Evolutionary conservation across 2,329 filamentous ascomycete genomes (phyloP).

Genomic region (Xylariaceae sp.): DNA sequence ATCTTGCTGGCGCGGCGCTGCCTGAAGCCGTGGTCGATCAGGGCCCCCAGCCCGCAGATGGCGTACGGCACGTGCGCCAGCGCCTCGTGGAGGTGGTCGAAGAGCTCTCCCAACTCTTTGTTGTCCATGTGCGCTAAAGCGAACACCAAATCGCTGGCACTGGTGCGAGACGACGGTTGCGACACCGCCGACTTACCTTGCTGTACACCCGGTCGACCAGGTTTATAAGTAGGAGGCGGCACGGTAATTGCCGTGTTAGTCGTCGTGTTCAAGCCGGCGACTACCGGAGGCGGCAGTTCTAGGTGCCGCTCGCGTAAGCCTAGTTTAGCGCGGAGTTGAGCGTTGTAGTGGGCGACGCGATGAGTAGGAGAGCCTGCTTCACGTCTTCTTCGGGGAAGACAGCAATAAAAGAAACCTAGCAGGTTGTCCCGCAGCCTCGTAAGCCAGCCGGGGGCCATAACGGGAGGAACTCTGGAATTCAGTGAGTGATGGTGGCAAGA

Average conservation of each 20-base stretch:
- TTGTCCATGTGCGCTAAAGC: conserved; percentile 23
- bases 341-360: conserved; percentile 12
- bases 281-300: conserved; percentile 5
- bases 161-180: not conserved
- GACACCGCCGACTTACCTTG: conserved; percentile 2
- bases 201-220: not conserved
- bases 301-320: conserved; percentile 7
- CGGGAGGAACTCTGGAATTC: no score
- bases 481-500: no score
- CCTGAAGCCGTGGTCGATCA: conserved; percentile 39
- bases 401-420: not conserved
- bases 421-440: no score
- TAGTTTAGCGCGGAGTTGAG: conserved; percentile 15
- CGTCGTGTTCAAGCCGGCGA: no score
- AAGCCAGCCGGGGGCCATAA: no score
- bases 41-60: conserved; percentile 40
- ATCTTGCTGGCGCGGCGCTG: conserved; percentile 29
- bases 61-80: conserved; percentile 42
- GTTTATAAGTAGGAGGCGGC: not conserved
- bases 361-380: not conserved
- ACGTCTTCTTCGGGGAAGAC: not conserved
- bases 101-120: conserved; percentile 33
- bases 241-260: not conserved
- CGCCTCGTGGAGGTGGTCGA: conserved; percentile 34
- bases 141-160: conserved; percentile 10